Evolutionary conservation across 305 asterid genomes (phyloP).

Genomic region (Plantago lanceolata): DNA sequence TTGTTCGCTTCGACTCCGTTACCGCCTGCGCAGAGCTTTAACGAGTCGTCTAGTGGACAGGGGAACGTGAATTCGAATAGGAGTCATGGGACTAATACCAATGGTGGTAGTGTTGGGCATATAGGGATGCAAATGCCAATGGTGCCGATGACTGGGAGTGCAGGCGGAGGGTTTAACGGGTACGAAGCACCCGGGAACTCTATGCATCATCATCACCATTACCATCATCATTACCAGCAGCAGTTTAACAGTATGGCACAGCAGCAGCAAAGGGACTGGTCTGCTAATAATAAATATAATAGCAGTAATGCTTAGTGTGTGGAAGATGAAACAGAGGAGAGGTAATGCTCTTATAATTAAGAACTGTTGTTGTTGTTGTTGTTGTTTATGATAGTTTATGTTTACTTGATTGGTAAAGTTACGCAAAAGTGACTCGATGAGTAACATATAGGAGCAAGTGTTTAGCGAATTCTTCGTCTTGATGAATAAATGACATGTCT

Average conservation of each 20-base stretch:
- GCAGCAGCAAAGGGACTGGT: slow-evolving; percentile 61
- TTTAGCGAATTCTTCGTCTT: not conserved
- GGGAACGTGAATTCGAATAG: slow-evolving; percentile 7
- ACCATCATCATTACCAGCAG: slow-evolving; percentile 40
- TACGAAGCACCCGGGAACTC: slow-evolving; percentile 34
- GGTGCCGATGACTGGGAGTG: slow-evolving; percentile 47
- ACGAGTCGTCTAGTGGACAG: slow-evolving; percentile 43
- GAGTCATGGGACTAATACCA: not conserved
- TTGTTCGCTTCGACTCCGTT: slow-evolving; percentile 29
- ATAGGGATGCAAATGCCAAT: slow-evolving; percentile 41
- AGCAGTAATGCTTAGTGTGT: slow-evolving; percentile 27
- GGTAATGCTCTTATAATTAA: slow-evolving; percentile 3
- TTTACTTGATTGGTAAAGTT: slow-evolving; percentile 25
- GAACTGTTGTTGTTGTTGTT: slow-evolving; percentile 1
- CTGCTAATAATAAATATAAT: slow-evolving; percentile 35
- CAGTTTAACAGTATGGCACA: slow-evolving; percentile 48
- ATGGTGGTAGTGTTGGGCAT: slow-evolving; percentile 17
- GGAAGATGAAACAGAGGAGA: slow-evolving; percentile 35
- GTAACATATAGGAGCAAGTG: slow-evolving; percentile 1
- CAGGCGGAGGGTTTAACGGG: slow-evolving; percentile 31
- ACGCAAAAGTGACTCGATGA: slow-evolving; percentile 20
- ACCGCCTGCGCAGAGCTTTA: slow-evolving; percentile 47
- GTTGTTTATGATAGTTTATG: not conserved
- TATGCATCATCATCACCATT: slow-evolving; percentile 26
- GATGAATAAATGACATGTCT: too few relatives aligned